phyloP scores from a whole-genome alignment of 139 green algal species.

The Haematococcus sp. region DNA sequence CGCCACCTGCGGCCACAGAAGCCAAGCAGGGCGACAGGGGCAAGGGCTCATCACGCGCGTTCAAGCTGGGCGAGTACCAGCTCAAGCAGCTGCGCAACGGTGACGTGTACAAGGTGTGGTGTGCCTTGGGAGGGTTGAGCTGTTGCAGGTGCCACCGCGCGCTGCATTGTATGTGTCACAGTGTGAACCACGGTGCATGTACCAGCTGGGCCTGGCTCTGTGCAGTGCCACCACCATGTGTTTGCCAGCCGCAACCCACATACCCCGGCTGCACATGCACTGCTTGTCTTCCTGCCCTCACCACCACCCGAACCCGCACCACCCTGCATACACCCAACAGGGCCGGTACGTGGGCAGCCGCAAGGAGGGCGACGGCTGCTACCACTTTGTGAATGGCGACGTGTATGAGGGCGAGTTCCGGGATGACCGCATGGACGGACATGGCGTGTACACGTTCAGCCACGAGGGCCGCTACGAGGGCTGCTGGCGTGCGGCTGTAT shows the following conservation, averaged over 20 bases:
- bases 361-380: conserved; percentile 66
- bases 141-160: no score
- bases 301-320: neutral
- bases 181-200: no score
- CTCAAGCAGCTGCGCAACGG: conserved; percentile 66
- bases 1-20: neutral
- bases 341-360: conserved; percentile 46
- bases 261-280: no score
- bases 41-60: conserved; percentile 22
- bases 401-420: conserved; percentile 69
- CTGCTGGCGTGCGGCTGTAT: conserved; percentile 53
- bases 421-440: conserved; percentile 65
- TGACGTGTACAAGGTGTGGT: conserved; percentile 61
- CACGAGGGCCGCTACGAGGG: conserved; percentile 53
- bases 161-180: no score
- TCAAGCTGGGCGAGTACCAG: conserved; percentile 55
- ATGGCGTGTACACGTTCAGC: conserved; percentile 66
- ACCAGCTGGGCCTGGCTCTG: no score
- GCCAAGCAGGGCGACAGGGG: neutral
- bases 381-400: conserved; percentile 65
- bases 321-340: conserved; percentile 15
- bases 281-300: no score
- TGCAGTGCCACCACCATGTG: no score
- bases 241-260: no score
- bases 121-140: no score